Evolutionary conservation across 1,284 basidiomycete species (phyloP).

Genomic region (Puccinia coronata): DNA sequence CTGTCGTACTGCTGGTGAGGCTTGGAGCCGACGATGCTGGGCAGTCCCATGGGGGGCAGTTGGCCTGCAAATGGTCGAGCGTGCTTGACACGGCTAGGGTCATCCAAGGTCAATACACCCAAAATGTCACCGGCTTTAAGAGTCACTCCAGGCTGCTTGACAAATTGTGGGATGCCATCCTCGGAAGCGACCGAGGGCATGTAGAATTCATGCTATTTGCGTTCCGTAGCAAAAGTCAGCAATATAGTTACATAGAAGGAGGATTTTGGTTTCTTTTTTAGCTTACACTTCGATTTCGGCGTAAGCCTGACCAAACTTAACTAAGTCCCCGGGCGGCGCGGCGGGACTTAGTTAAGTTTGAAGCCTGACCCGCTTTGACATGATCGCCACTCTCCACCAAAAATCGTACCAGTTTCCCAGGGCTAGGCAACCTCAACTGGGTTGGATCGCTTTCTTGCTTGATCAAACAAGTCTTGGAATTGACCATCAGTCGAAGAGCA

Average conservation of each 20-base stretch:
- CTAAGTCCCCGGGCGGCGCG: no score
- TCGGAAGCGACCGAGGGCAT: constrained; percentile 94
- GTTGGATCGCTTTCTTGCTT: constrained; percentile 99
- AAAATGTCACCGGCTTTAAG: constrained; percentile 97
- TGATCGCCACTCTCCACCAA: constrained; percentile 97
- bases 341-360: no score
- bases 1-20: constrained; percentile 82
- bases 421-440: constrained; percentile 90
- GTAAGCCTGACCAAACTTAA: constrained; percentile 91
- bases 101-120: no score
- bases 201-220: constrained; percentile 81
- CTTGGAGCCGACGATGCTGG: constrained; percentile 83
- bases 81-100: no score
- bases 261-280: constrained; percentile 50
- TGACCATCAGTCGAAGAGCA: constrained; percentile 49
- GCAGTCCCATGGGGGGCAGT: constrained; percentile 75
- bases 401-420: constrained; percentile 93
- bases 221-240: constrained; percentile 64
- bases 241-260: background rate
- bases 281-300: constrained; percentile 86
- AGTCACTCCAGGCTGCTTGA: constrained; percentile 96
- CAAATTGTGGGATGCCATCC: constrained; percentile 89
- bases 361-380: no score
- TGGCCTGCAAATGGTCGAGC: constrained; percentile 97
- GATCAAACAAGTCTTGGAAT: constrained; percentile 91